phyloP scores from a whole-genome alignment of 2,329 filamentous ascomycete species.

The Xylaria polymorpha region DNA sequence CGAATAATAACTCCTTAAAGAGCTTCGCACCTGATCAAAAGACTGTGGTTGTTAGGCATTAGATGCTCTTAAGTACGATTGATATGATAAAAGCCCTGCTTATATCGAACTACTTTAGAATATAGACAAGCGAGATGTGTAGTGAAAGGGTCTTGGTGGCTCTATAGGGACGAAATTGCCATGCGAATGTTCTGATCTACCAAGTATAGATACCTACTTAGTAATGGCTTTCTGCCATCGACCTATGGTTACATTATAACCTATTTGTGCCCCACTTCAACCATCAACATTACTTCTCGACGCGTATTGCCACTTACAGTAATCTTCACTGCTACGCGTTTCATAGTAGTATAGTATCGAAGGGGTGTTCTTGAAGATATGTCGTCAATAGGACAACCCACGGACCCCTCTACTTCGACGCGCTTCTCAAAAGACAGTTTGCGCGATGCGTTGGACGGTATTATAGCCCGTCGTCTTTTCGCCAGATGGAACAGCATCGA shows the following conservation, averaged over 20 bases:
- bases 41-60: background rate
- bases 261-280: background rate
- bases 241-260: background rate
- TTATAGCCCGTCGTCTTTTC: slow-evolving; percentile 9
- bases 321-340: background rate
- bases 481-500: background rate
- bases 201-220: background rate
- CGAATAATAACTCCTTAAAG: background rate
- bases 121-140: slow-evolving; percentile 4
- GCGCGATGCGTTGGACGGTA: slow-evolving; percentile 12
- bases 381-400: background rate
- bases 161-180: background rate
- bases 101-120: slow-evolving; percentile 7
- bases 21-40: background rate
- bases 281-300: background rate
- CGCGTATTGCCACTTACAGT: background rate
- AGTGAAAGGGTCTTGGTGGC: background rate
- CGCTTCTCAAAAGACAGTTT: slow-evolving; percentile 2
- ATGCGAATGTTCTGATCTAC: background rate
- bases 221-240: background rate
- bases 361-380: background rate
- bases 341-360: background rate
- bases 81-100: background rate
- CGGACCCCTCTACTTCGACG: background rate
- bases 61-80: background rate